Percentiles rank a stretch among this genome's conserved stretches.
phyloP scores from a whole-genome alignment of 345 rosid species.

The Euphorbia lathyris region DNA sequence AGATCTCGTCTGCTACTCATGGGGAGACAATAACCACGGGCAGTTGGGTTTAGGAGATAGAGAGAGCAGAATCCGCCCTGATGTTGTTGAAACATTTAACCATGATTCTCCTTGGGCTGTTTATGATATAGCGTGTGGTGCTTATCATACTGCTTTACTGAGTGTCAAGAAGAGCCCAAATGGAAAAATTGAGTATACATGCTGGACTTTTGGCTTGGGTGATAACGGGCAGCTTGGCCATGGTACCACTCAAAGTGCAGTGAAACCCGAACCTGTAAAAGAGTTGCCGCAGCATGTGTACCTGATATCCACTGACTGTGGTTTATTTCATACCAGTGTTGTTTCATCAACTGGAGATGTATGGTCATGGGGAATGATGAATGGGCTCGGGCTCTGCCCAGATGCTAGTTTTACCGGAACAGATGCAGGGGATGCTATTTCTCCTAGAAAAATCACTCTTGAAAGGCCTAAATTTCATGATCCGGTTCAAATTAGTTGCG shows the following conservation, averaged over 20 bases:
- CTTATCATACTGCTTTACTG: constrained; percentile 83
- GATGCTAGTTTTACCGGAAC: constrained; percentile 53
- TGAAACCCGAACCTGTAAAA: constrained; percentile 61
- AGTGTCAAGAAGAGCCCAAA: constrained; percentile 48
- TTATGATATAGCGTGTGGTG: constrained; percentile 80
- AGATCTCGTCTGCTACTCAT: constrained; percentile 61
- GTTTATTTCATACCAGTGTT: constrained; percentile 83
- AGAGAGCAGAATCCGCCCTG: constrained; percentile 54
- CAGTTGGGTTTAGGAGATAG: constrained; percentile 81
- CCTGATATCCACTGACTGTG: constrained; percentile 75
- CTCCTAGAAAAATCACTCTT: constrained; percentile 43
- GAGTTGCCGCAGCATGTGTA: constrained; percentile 47
- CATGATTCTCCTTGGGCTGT: constrained; percentile 49
- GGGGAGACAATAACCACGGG: constrained; percentile 76
- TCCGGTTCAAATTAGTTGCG: constrained; percentile 70
- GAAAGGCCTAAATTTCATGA: constrained; percentile 45
- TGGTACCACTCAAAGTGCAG: constrained; percentile 59
- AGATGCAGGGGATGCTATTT: constrained; percentile 73
- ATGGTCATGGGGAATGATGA: constrained; percentile 98
- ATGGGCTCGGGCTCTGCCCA: constrained; percentile 85
- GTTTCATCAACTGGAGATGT: constrained; percentile 77
- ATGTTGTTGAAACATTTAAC: constrained; percentile 52
- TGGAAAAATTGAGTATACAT: constrained; percentile 44
- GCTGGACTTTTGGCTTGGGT: constrained; percentile 93
- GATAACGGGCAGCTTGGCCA: constrained; percentile 89